Evolutionary conservation across 169 alveolate species (phyloP).

Genomic region (Plasmodium gallinaceum): DNA sequence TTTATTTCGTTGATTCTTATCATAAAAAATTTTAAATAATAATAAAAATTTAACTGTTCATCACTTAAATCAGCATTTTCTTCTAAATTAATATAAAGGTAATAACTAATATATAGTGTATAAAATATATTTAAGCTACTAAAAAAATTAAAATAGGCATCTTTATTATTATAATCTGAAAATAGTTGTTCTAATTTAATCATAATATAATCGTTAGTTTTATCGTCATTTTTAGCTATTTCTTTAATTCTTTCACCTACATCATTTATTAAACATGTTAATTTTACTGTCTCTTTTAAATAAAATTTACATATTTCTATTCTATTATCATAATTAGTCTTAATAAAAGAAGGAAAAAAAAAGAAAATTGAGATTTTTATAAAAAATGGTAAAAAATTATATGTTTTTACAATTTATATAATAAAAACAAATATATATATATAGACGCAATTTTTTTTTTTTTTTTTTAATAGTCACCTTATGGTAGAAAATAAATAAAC

Average conservation of each 20-base stretch:
- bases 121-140: slow-evolving; percentile 64
- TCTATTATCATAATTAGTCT: slow-evolving; percentile 71
- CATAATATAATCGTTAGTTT: slow-evolving; percentile 7
- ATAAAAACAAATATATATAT: neutral
- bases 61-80: slow-evolving; percentile 42
- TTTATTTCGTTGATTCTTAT: slow-evolving; percentile 47
- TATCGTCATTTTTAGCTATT: slow-evolving; percentile 1
- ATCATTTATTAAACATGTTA: slow-evolving; percentile 32
- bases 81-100: slow-evolving; percentile 55
- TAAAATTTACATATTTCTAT: slow-evolving; percentile 61
- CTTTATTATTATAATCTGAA: slow-evolving; percentile 43
- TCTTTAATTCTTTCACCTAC: slow-evolving; percentile 28
- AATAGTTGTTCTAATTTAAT: slow-evolving; percentile 42
- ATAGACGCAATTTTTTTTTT: neutral
- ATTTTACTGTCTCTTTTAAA: slow-evolving; percentile 40
- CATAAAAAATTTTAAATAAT: slow-evolving; percentile 60
- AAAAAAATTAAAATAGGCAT: slow-evolving; percentile 56
- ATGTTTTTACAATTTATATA: neutral
- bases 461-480: slow-evolving; percentile 36
- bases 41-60: slow-evolving; percentile 59
- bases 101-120: slow-evolving; percentile 58
- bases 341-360: neutral
- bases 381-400: neutral
- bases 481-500: slow-evolving; percentile 39
- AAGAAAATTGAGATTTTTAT: neutral